These are phyloP conservation scores for Limtongia smithiae DNA, from an alignment of 805 yeast species.

Conservation along the genomic window DNA sequence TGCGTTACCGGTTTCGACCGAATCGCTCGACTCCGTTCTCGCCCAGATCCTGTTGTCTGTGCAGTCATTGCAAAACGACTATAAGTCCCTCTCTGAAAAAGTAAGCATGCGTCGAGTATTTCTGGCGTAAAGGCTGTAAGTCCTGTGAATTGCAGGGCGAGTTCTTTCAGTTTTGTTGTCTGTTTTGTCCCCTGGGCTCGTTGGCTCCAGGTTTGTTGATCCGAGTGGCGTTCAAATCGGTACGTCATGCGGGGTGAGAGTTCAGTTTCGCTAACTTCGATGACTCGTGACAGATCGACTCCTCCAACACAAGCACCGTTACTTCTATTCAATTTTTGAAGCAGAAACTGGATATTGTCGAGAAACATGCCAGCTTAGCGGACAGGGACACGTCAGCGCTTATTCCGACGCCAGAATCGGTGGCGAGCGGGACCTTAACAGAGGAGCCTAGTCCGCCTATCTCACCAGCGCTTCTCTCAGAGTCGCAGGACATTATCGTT, in stretches of 20 bases:
- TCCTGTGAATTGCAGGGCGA: slow-evolving; percentile 1
- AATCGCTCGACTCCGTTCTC: slow-evolving; percentile 14
- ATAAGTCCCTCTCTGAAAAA: slow-evolving; percentile 23
- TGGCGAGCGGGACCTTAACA: slow-evolving; percentile 6
- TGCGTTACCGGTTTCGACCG: not conserved
- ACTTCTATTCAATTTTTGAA: slow-evolving; percentile 12
- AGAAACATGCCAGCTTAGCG: not conserved
- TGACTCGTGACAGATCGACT: slow-evolving; percentile 9
- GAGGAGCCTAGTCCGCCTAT: slow-evolving; percentile 23
- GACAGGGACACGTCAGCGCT: not conserved
- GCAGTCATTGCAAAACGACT: slow-evolving; percentile 20
- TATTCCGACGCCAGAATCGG: not conserved
- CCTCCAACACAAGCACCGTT: slow-evolving; percentile 8
- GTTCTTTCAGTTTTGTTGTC: slow-evolving; percentile 13
- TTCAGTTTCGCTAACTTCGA: not conserved
- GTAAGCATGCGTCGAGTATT: slow-evolving; percentile 10
- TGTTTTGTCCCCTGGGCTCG: not conserved
- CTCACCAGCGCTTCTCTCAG: slow-evolving; percentile 20
- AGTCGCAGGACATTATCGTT: not conserved
- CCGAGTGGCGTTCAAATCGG: not conserved
- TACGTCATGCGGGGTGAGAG: slow-evolving; percentile 1
- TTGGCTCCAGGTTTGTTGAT: not conserved
- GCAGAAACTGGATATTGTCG: slow-evolving; percentile 9
- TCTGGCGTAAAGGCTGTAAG: too few relatives aligned
- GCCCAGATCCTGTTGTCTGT: slow-evolving; percentile 20